A percentile compares a stretch with the other conserved stretches of the same genome.
phyloP scores from a whole-genome alignment of 2,329 filamentous ascomycete genomes.

The Alternaria sp. region DNA sequence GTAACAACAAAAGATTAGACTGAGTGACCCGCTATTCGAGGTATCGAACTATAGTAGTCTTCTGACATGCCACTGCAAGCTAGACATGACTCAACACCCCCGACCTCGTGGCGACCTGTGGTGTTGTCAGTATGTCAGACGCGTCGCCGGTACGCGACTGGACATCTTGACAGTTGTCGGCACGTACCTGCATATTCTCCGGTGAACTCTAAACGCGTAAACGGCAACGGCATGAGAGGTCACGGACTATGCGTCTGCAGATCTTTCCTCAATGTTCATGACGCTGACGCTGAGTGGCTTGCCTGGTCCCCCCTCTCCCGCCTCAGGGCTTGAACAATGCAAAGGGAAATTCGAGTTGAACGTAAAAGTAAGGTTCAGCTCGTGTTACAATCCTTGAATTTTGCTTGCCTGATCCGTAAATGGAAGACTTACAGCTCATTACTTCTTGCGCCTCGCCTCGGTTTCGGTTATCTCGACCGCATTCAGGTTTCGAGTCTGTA shows the following conservation, averaged over 20 bases:
- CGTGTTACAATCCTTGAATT: background rate
- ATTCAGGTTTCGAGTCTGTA: constrained; percentile 4
- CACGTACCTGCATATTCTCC: constrained; percentile 3
- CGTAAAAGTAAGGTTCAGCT: background rate
- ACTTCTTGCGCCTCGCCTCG: constrained; percentile 2
- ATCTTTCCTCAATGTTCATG: background rate
- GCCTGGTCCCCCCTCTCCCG: background rate
- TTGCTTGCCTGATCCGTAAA: background rate
- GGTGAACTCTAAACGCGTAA: background rate
- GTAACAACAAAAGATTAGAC: background rate
- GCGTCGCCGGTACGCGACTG: background rate
- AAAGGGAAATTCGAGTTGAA: background rate
- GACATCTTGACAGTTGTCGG: background rate
- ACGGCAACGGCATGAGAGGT: background rate
- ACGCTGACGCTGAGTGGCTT: background rate
- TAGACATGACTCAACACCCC: background rate
- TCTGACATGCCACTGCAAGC: background rate
- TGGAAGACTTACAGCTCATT: background rate
- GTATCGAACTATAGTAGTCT: background rate
- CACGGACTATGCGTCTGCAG: background rate
- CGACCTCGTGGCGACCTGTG: background rate
- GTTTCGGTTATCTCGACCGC: constrained; percentile 1
- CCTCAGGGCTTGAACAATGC: background rate
- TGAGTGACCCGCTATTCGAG: background rate
- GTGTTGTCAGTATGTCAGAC: background rate